These are phyloP conservation scores for Salix dunnii DNA, from an alignment of 345 rosid genomes.

Conservation along the genomic window DNA sequence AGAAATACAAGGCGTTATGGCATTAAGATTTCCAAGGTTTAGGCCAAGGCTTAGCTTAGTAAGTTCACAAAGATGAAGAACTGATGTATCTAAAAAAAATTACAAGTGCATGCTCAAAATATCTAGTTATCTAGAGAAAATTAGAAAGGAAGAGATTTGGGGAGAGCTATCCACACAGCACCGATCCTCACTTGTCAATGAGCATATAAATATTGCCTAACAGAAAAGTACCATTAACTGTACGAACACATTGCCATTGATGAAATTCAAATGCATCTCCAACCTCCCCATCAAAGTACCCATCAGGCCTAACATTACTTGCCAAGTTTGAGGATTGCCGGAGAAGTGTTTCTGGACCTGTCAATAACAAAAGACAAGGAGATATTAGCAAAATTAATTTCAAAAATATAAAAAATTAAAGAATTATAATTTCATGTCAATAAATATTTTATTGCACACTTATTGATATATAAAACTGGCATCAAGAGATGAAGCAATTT, in stretches of 20 bases:
- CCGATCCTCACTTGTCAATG: background rate
- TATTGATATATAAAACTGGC: background rate
- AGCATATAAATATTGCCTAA: background rate
- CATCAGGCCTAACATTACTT: conserved; percentile 34
- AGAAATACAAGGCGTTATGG: background rate
- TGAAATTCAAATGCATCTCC: conserved; percentile 91
- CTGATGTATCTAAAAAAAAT: background rate
- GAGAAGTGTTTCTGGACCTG: conserved; percentile 86
- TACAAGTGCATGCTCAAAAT: background rate
- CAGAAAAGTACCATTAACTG: conserved; percentile 55
- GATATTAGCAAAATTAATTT: background rate
- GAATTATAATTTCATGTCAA: background rate
- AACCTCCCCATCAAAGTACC: conserved; percentile 54
- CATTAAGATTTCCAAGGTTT: no score
- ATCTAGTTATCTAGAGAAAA: background rate
- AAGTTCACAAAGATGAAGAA: background rate
- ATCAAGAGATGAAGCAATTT: background rate
- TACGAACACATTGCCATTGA: conserved; percentile 88
- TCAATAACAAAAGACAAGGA: conserved; percentile 18
- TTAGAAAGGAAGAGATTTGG: background rate
- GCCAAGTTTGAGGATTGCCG: conserved; percentile 63
- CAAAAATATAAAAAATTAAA: background rate
- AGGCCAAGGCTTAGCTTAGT: no score
- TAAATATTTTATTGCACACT: background rate
- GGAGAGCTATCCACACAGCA: background rate